Evolutionary conservation across 345 rosid species (phyloP).

Genomic region (Erysimum cheiranthoides): DNA sequence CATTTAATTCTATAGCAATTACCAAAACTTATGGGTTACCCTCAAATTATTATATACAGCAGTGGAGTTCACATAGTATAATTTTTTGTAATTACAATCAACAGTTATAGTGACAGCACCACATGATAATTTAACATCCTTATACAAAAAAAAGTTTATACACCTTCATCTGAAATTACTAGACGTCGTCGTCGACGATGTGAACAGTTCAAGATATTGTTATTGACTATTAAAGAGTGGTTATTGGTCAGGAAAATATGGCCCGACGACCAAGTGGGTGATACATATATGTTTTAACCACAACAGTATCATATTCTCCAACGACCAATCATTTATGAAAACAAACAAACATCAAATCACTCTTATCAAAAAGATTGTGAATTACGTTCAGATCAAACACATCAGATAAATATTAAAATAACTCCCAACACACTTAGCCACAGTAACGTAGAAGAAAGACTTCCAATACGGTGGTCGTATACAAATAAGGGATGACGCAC

Average conservation of each 20-base stretch:
- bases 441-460: background rate
- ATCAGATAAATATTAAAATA: background rate
- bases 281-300: conserved; percentile 1
- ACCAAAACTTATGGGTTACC: background rate
- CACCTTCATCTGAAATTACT: background rate
- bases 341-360: conserved; percentile 38
- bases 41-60: background rate
- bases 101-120: background rate
- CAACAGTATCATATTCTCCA: conserved; percentile 1
- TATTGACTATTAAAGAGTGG: too few relatives aligned
- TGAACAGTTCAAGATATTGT: too few relatives aligned
- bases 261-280: background rate
- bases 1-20: background rate
- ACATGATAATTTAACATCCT: background rate
- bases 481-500: background rate
- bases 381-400: background rate
- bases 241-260: background rate
- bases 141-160: too few relatives aligned
- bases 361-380: conserved; percentile 29
- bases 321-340: conserved; percentile 11
- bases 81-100: background rate
- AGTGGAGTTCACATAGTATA: background rate
- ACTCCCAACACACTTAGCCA: background rate
- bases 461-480: background rate
- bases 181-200: too few relatives aligned